phyloP scores from a whole-genome alignment of 768 basidiomycete genomes.

The Porpolomopsis calyptriformis region DNA sequence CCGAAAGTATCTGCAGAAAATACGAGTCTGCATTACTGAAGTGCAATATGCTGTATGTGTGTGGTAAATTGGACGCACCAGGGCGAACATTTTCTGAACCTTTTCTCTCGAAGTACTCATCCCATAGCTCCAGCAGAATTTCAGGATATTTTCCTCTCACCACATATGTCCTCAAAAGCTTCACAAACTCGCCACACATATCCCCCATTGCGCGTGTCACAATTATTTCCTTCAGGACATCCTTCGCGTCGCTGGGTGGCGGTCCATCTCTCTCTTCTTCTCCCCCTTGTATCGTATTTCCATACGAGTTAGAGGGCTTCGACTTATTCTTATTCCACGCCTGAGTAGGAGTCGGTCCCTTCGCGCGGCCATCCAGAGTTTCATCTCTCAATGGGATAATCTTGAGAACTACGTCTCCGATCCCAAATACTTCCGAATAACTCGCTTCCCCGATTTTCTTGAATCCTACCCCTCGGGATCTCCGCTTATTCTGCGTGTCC shows the following conservation, averaged over 20 bases:
- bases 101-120: conserved; percentile 62
- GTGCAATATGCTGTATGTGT: neutral
- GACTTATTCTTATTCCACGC: conserved; percentile 5
- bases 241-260: conserved; percentile 58
- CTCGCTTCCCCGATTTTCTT: conserved; percentile 93
- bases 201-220: conserved; percentile 71
- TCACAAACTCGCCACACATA: conserved; percentile 68
- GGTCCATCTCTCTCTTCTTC: conserved; percentile 44
- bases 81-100: conserved; percentile 82
- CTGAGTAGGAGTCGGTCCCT: conserved; percentile 1
- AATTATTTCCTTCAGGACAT: conserved; percentile 72
- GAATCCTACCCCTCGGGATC: conserved; percentile 28
- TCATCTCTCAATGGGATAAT: conserved; percentile 69
- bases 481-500: conserved; percentile 9
- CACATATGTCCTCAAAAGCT: conserved; percentile 72
- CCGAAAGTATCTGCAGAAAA: conserved; percentile 53
- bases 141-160: conserved; percentile 82
- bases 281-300: conserved; percentile 5
- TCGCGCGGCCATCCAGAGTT: conserved; percentile 12
- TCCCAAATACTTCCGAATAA: conserved; percentile 92
- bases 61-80: conserved; percentile 37
- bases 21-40: neutral
- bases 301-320: conserved; percentile 6
- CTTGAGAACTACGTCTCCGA: conserved; percentile 84
- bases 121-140: conserved; percentile 74